A percentile compares a stretch with the other conserved stretches of the same genome.
phyloP scores from a whole-genome alignment of 495 filamentous ascomycete genomes.

The Pyrenopolyporus hunteri region DNA sequence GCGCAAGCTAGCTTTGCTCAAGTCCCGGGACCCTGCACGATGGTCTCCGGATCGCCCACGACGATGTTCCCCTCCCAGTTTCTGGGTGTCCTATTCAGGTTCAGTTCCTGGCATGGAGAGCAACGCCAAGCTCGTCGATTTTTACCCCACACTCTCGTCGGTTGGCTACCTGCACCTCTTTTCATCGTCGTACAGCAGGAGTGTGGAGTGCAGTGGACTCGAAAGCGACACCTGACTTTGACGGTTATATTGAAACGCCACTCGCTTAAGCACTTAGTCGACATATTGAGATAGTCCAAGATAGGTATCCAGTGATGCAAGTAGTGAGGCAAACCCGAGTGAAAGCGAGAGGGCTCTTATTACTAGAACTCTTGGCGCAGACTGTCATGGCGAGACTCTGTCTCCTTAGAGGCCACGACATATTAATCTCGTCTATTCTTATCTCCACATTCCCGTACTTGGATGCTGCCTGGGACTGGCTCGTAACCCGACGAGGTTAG shows the following conservation, averaged over 20 bases:
- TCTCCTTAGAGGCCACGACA: constrained; percentile 25
- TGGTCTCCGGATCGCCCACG: constrained; percentile 42
- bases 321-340: constrained; percentile 40
- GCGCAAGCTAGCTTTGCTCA: constrained; percentile 28
- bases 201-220: constrained; percentile 44
- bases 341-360: constrained; percentile 37
- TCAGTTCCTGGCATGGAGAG: constrained; percentile 37
- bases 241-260: constrained; percentile 43
- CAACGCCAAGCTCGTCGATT: constrained; percentile 36
- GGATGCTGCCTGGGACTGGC: constrained; percentile 17
- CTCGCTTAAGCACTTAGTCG: constrained; percentile 44
- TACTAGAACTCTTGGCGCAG: constrained; percentile 33
- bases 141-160: constrained; percentile 43
- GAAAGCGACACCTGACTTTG: constrained; percentile 40
- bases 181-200: constrained; percentile 41
- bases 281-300: constrained; percentile 33
- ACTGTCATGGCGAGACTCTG: constrained; percentile 28
- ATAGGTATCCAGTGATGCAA: constrained; percentile 33
- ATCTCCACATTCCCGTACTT: constrained; percentile 31
- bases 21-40: constrained; percentile 37
- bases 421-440: constrained; percentile 40
- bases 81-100: constrained; percentile 27
- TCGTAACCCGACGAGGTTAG: constrained; percentile 18
- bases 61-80: constrained; percentile 28
- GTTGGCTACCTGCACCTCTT: constrained; percentile 37